These are phyloP conservation scores for Cyclanthera cordifolia DNA, from an alignment of 306 rosid genomes.

Conservation along the genomic window DNA sequence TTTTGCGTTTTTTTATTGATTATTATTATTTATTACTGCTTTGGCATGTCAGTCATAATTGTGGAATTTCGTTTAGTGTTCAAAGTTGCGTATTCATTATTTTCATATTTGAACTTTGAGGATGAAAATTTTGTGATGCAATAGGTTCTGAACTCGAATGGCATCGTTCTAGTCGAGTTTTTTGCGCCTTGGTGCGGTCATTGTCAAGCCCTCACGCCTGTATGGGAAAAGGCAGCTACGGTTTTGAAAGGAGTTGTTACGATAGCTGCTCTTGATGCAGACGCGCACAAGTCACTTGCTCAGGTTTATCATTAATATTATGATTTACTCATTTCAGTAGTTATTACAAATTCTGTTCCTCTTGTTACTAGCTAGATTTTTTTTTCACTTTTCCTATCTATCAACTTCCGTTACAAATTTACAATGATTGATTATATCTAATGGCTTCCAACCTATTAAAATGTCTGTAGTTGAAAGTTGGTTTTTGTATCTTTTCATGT, in stretches of 20 bases:
- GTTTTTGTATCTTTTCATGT: not conserved
- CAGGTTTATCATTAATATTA: constrained; percentile 41
- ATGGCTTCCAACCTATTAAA: not conserved
- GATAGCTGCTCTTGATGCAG: constrained; percentile 92
- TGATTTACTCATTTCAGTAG: not conserved
- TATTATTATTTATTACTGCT: not conserved
- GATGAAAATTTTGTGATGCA: constrained; percentile 2
- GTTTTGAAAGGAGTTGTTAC: constrained; percentile 84
- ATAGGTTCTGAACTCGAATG: constrained; percentile 84
- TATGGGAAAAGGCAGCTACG: constrained; percentile 88
- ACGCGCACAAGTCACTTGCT: constrained; percentile 81
- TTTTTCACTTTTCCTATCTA: not conserved
- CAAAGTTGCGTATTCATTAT: not conserved
- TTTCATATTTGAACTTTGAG: not conserved
- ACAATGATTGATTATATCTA: not conserved
- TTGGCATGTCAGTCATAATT: not conserved
- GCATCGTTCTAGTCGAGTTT: constrained; percentile 87
- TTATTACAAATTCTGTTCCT: not conserved
- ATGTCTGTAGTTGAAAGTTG: not conserved
- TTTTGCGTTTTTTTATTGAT: not conserved
- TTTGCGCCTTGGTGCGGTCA: constrained; percentile 99
- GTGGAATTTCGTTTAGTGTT: not conserved
- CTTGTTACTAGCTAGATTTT: not conserved
- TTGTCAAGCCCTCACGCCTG: constrained; percentile 80
- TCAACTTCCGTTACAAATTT: not conserved